Evolutionary conservation across 2,329 filamentous ascomycete genomes (phyloP).

Genomic region (Dactylellina haptotyla): DNA sequence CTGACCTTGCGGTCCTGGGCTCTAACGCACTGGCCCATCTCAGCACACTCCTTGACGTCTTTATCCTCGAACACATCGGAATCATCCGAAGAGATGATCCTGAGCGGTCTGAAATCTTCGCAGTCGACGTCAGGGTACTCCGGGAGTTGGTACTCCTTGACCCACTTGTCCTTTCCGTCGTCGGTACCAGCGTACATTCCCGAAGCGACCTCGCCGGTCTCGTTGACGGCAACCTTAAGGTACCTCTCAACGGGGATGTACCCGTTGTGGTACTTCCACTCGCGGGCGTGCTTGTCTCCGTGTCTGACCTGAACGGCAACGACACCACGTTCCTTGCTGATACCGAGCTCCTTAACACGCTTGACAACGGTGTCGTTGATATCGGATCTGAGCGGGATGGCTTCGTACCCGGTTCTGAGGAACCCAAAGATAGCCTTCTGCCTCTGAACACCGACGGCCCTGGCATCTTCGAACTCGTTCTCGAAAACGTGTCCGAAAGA

Average conservation of each 20-base stretch:
- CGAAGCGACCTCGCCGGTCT: conserved; percentile 12
- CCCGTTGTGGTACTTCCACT: conserved; percentile 39
- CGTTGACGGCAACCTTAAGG: conserved; percentile 37
- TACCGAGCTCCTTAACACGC: conserved; percentile 18
- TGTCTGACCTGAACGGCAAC: conserved; percentile 46
- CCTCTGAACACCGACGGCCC: conserved; percentile 12
- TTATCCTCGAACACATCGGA: conserved; percentile 35
- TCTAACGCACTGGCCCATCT: conserved; percentile 13
- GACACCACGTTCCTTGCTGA: conserved; percentile 18
- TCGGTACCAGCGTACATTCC: not conserved
- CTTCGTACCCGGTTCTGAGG: conserved; percentile 41
- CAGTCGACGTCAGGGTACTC: conserved; percentile 23
- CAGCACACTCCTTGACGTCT: conserved; percentile 18
- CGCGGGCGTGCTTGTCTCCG: conserved; percentile 32
- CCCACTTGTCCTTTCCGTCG: conserved; percentile 20
- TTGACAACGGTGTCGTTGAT: conserved; percentile 17
- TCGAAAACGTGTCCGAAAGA: conserved; percentile 48
- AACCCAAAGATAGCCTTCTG: conserved; percentile 45
- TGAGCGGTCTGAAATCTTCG: conserved; percentile 12
- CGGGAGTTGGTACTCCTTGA: conserved; percentile 31
- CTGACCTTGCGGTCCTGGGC: conserved; percentile 39
- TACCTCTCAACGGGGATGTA: conserved; percentile 38
- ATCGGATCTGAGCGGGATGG: conserved; percentile 13
- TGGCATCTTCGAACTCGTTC: conserved; percentile 42
- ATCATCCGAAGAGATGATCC: conserved; percentile 41